phyloP scores from a whole-genome alignment of 768 basidiomycete species.

The Auricularia sp. region DNA sequence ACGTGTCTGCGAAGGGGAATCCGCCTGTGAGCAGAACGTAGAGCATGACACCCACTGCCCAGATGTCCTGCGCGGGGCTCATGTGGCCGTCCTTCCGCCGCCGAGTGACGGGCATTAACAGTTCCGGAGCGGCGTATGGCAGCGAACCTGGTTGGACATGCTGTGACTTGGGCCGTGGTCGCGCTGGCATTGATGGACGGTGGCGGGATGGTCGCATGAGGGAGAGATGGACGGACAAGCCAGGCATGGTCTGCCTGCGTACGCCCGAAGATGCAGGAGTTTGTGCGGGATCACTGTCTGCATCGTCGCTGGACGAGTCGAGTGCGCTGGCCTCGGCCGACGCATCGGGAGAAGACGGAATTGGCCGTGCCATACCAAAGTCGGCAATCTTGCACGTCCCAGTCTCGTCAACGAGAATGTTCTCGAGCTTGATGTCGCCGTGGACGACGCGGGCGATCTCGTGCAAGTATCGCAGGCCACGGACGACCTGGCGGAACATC shows the following conservation, averaged over 20 bases:
- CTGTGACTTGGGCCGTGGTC: constrained; percentile 20
- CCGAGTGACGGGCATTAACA: constrained; percentile 51
- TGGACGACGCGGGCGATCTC: constrained; percentile 70
- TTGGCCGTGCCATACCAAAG: constrained; percentile 69
- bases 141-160: constrained; percentile 71
- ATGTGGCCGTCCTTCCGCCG: constrained; percentile 18
- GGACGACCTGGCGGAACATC: constrained; percentile 79
- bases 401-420: constrained; percentile 84
- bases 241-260: constrained; percentile 15
- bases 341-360: constrained; percentile 35
- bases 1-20: constrained; percentile 83
- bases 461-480: constrained; percentile 76
- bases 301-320: constrained; percentile 14
- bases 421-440: constrained; percentile 94
- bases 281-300: constrained; percentile 1
- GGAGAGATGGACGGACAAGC: constrained; percentile 22
- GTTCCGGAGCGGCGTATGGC: constrained; percentile 85
- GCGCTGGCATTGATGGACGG: constrained; percentile 6
- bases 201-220: constrained; percentile 29
- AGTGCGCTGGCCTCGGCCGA: constrained; percentile 28
- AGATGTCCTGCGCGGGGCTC: constrained; percentile 78
- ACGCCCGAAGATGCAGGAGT: constrained; percentile 8
- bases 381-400: constrained; percentile 79
- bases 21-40: constrained; percentile 74
- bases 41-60: constrained; percentile 89